phyloP scores from a whole-genome alignment of 345 rosid genomes.

The Excoecaria agallocha region DNA sequence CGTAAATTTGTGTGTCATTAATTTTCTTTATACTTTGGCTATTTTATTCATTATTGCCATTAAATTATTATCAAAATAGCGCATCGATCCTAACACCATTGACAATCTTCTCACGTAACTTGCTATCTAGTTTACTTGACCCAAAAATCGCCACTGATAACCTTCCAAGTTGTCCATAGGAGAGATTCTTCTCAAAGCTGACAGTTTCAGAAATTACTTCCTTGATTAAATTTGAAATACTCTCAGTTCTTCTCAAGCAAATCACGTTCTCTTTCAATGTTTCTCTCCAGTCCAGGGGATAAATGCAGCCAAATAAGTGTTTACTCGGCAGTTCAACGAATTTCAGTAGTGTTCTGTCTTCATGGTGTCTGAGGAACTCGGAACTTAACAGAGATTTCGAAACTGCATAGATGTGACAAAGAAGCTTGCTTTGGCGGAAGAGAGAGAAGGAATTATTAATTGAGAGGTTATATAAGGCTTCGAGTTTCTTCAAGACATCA shows the following conservation, averaged over 20 bases:
- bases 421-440: slow-evolving; percentile 25
- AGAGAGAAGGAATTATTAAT: slow-evolving; percentile 15
- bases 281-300: slow-evolving; percentile 39
- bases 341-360: slow-evolving; percentile 5
- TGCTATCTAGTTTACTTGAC: slow-evolving; percentile 18
- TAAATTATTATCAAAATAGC: no score
- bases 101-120: slow-evolving; percentile 8
- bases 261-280: slow-evolving; percentile 30
- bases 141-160: slow-evolving; percentile 42
- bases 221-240: slow-evolving; percentile 15
- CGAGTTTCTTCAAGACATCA: slow-evolving; percentile 33
- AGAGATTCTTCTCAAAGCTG: slow-evolving; percentile 8
- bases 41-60: no score
- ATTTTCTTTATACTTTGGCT: no score
- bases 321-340: slow-evolving; percentile 18
- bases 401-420: slow-evolving; percentile 27
- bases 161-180: slow-evolving; percentile 42
- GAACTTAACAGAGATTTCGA: slow-evolving; percentile 32
- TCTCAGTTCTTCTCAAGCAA: slow-evolving; percentile 33
- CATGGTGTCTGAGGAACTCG: neutral
- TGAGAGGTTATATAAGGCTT: slow-evolving; percentile 17
- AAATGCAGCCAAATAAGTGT: slow-evolving; percentile 23
- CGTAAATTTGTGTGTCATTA: no score
- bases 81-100: no score
- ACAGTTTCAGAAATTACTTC: slow-evolving; percentile 18